Percentiles rank a stretch among this genome's conserved stretches.
Evolutionary conservation across 208 protist species (phyloP).

Genomic region (Acanthamoeba comandoni): DNA sequence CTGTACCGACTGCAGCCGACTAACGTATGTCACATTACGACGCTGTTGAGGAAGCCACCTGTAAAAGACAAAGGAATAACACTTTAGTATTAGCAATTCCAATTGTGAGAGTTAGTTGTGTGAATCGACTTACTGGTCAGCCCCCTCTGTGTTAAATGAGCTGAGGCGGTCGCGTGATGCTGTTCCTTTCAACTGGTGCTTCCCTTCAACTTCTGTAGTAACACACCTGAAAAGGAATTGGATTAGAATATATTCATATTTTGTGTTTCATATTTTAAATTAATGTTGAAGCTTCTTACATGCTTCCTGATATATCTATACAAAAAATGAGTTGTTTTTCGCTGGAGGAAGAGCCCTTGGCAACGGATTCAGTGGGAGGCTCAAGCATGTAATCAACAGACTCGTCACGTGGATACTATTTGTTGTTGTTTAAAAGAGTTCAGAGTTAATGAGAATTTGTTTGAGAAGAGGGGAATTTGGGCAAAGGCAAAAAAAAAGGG

Average conservation of each 20-base stretch:
- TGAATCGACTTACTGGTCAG: constrained; percentile 51
- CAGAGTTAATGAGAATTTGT: not conserved
- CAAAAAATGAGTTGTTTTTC: constrained; percentile 53
- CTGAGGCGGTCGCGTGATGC: not conserved
- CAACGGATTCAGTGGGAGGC: not conserved
- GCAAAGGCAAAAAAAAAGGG: no score
- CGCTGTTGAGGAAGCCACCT: not conserved
- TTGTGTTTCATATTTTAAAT: no score
- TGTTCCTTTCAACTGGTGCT: constrained; percentile 41
- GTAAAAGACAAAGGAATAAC: no score
- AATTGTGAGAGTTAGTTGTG: no score
- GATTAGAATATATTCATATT: no score
- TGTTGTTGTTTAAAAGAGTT: not conserved
- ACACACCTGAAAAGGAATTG: constrained; percentile 72
- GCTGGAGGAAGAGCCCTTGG: not conserved
- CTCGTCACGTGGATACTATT: constrained; percentile 25
- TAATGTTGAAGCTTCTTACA: no score
- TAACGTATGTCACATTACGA: constrained; percentile 74
- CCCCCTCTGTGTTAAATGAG: constrained; percentile 34
- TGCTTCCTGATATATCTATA: constrained; percentile 61
- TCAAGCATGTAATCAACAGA: constrained; percentile 61
- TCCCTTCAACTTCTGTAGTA: constrained; percentile 68
- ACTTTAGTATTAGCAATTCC: no score
- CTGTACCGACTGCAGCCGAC: constrained; percentile 71
- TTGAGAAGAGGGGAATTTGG: no score